Base-by-base conservation (phyloP, 2,329 filamentous ascomycete genomes). In the Colletotrichum navitas region DNA sequence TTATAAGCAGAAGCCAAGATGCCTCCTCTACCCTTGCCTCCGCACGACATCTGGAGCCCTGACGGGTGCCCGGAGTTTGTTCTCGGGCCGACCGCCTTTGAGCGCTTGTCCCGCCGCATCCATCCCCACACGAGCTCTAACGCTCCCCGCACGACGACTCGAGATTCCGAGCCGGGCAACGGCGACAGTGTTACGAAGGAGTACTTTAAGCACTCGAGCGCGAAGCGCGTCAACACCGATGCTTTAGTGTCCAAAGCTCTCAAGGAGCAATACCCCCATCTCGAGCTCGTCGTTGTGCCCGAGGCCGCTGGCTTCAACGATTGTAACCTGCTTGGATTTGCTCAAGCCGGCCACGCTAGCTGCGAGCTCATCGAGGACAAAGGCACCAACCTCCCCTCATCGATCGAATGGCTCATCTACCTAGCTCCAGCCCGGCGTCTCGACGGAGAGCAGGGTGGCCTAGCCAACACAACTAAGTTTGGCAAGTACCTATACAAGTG, bases 401-500 rank as follows among this genome's bases (percentile, higher is more conserved):
- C 82, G 24, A 73, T 85, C 21, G 72, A 77, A 12, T 82, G 80
- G 80, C 83, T 80, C 51, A 34, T 77, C 16, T 86, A 85, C 75
- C 2, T 80, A 8, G 80, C 84, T 1, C 83, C 84, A 0, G 72
- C 78, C 7, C 79, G 82, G 3, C 83, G 85, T n/a, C 76, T 84
- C 66, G 79, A 83, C 61, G 83, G 82, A 29, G 77, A 75, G 65
- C 73, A 73, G 3, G 84, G 84, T 16, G 72, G 71, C 3, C 74
- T 86, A 26, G 78, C 66, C 1, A 76, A 80, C 47, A 63, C 74
- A 7, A 66, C 82, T 14, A 68, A 78, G 34, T 85, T 83, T 72
- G 82, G 78, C 74, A 84, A 84, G 76, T 85, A 83, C 73, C 63
- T 81, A 29, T 85, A 84, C 76, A 76, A 75, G 51, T 86, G 84